Base-by-base conservation (phyloP, 805 yeast species). In the Zygosaccharomyces gambellarensis region DNA sequence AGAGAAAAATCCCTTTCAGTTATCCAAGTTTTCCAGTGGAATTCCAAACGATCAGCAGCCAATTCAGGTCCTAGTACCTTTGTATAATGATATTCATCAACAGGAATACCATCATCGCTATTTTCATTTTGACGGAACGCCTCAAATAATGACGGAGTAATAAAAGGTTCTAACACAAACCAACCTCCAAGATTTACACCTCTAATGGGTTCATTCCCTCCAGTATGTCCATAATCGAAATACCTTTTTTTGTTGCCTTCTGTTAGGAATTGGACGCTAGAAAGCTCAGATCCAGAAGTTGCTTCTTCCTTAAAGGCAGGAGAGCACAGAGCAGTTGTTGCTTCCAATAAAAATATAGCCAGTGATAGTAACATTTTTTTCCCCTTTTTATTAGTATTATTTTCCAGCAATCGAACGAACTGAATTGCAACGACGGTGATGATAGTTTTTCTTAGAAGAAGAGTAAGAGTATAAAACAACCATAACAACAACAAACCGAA, bases 131-230 rank as follows among this genome's bases (percentile, higher is more conserved):
- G 58, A 21, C 78, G 73, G 60, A 67, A 72, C 38, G 74, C 77
- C 41, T 75, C 77, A 61, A 90, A 88, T 39, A 85, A 67, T 1
- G 89, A 78, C 2, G 95, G 96, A 1, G 87, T 85, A 63, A 88
- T 89, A 68, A 75, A 87, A 1, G 96, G 88, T 68, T 88, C 96
- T 39, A 88, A 69, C 2, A 88, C 88, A 43, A 88, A 74, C 96
- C 96, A 89, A 34, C 96, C 95, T 50, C 96, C 96, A 25, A 88
- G 68, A 64, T 85, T 84, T 46, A 88, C 89, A 57, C 96, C 96
- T 22, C 59, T 51, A 36, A 57, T 34, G n/a, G 51, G 53, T 3
- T 52, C 56, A 36, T 46, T 38, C 41, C 45, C 43, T 23, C 47
- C 40, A 19, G 30, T 34, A 9, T 50, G 44, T 12, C 49, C 52